These are phyloP conservation scores for Aspergillus neoniger DNA, from an alignment of 2,329 filamentous ascomycete genomes.

Conservation along the genomic window DNA sequence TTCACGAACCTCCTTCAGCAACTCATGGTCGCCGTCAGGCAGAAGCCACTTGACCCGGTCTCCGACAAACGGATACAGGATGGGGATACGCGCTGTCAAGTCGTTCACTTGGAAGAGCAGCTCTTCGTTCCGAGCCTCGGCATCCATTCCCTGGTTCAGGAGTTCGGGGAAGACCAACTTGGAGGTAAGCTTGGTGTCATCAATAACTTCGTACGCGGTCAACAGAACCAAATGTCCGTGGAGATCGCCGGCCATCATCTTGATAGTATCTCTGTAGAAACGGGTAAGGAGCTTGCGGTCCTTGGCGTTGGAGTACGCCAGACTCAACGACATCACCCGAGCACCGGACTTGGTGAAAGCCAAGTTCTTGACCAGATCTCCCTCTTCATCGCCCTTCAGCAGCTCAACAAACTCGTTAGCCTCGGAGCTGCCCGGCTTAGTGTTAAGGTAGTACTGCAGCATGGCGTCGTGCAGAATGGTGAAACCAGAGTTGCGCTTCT, in stretches of 20 bases:
- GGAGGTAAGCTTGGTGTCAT: slow-evolving; percentile 85
- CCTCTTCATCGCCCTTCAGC: slow-evolving; percentile 86
- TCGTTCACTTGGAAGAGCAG: slow-evolving; percentile 47
- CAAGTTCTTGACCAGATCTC: slow-evolving; percentile 90
- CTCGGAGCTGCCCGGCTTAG: slow-evolving; percentile 75
- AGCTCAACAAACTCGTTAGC: slow-evolving; percentile 85
- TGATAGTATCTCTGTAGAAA: slow-evolving; percentile 85
- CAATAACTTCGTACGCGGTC: slow-evolving; percentile 84
- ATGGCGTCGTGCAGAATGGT: slow-evolving; percentile 98
- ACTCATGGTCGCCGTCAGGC: slow-evolving; percentile 63
- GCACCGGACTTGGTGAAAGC: slow-evolving; percentile 91
- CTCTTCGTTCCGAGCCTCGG: slow-evolving; percentile 46
- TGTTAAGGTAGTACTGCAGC: slow-evolving; percentile 90
- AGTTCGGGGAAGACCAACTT: slow-evolving; percentile 89
- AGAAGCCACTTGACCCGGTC: slow-evolving; percentile 63
- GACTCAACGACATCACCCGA: slow-evolving; percentile 74
- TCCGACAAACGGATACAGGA: slow-evolving; percentile 81
- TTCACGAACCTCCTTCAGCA: slow-evolving; percentile 75
- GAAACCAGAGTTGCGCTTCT: slow-evolving; percentile 96
- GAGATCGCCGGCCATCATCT: slow-evolving; percentile 78
- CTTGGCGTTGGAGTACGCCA: slow-evolving; percentile 86
- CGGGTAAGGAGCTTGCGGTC: slow-evolving; percentile 87
- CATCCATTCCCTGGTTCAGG: slow-evolving; percentile 63
- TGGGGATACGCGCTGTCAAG: slow-evolving; percentile 58
- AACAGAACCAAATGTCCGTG: slow-evolving; percentile 80